These are phyloP conservation scores for Linum usitatissimum DNA, from an alignment of 345 rosid genomes.

Conservation along the genomic window DNA sequence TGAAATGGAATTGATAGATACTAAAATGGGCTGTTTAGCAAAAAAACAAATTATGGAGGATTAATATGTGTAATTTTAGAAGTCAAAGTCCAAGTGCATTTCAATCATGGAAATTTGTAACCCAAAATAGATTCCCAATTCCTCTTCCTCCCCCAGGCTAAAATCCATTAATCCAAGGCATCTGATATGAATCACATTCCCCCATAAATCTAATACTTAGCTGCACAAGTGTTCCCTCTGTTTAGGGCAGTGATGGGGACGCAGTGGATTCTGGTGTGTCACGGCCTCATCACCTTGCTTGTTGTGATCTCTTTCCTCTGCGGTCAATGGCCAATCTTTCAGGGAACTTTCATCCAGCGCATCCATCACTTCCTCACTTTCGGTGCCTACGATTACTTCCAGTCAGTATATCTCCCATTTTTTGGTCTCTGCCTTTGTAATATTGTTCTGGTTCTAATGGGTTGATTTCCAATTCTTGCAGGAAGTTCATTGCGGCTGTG, in stretches of 20 bases:
- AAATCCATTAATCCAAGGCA: too few species aligned
- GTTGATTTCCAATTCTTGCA: conserved; percentile 13
- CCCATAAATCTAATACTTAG: too few species aligned
- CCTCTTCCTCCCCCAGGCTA: too few species aligned
- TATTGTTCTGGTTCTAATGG: conserved; percentile 1
- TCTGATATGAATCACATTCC: too few species aligned
- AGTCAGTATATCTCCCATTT: conserved; percentile 27
- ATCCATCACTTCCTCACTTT: conserved; percentile 72
- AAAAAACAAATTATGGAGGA: too few species aligned
- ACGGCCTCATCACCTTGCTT: conserved; percentile 49
- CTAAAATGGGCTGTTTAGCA: too few species aligned
- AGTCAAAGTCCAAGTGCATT: too few species aligned
- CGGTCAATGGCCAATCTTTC: conserved; percentile 96
- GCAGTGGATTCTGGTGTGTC: conserved; percentile 63
- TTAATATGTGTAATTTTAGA: too few species aligned
- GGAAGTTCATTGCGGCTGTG: conserved; percentile 48
- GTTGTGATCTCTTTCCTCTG: conserved; percentile 75
- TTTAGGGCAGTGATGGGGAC: conserved; percentile 31
- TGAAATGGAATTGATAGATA: too few species aligned
- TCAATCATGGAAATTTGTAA: too few species aligned
- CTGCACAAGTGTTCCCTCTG: background rate
- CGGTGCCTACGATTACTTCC: conserved; percentile 75
- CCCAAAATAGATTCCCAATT: too few species aligned
- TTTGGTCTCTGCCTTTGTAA: conserved; percentile 1
- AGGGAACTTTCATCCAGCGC: conserved; percentile 61